phyloP scores from a whole-genome alignment of 164 flowering plant genomes.

The Pachysandra terminalis region DNA sequence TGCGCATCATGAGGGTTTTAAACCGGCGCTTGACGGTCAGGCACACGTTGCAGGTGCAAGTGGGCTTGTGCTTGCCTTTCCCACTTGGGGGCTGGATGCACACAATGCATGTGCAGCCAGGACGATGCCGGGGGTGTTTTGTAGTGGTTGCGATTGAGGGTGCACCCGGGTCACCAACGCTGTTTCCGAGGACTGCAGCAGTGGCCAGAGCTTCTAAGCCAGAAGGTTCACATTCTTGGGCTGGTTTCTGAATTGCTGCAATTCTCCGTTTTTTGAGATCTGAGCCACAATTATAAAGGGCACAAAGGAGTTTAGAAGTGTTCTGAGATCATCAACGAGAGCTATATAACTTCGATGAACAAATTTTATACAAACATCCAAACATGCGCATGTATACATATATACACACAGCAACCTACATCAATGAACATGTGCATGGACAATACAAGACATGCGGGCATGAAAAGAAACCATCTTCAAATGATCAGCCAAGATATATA shows the following conservation, averaged over 20 bases:
- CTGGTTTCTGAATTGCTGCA: constrained; percentile 24
- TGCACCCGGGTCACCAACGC: constrained; percentile 36
- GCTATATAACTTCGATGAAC: neutral
- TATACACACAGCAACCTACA: neutral
- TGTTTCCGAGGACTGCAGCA: constrained; percentile 81
- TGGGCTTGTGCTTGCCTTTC: constrained; percentile 84
- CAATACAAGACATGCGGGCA: neutral
- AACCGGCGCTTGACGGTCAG: constrained; percentile 66
- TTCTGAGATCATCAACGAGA: neutral
- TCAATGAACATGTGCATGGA: neutral
- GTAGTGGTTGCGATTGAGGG: constrained; percentile 71
- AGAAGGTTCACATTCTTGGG: constrained; percentile 47
- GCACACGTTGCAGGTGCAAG: constrained; percentile 61
- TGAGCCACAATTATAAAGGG: constrained; percentile 19
- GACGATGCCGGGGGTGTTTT: constrained; percentile 92
- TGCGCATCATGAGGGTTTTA: constrained; percentile 68
- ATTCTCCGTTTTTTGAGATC: constrained; percentile 60
- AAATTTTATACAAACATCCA: neutral
- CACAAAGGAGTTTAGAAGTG: neutral
- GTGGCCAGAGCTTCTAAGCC: constrained; percentile 91
- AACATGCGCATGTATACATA: too few relatives aligned
- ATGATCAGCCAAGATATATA: neutral
- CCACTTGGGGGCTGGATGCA: constrained; percentile 99
- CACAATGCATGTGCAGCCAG: constrained; percentile 93
- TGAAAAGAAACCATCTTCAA: neutral